Evolutionary conservation across 2,329 filamentous ascomycete genomes (phyloP), one percentile per base, ranked within the genome.

Genomic region (Diaporthe sp.): DNA sequence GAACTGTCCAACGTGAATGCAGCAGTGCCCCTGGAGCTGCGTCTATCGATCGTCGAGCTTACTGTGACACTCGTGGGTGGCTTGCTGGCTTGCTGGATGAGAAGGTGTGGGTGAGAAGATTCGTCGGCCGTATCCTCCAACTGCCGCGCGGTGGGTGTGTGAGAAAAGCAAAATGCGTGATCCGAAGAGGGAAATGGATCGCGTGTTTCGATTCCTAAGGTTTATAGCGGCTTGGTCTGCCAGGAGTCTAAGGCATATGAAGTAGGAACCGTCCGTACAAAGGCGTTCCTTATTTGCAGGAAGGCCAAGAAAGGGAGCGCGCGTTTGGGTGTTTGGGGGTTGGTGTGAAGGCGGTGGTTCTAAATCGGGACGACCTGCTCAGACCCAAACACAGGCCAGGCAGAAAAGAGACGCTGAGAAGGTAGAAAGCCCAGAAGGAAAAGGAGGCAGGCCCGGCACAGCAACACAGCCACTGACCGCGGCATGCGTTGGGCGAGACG

Each of bases 401-500:
- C 60, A 64, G 60, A 64, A 19, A 30, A 33, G 17, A 57, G 30
- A 35, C 30, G 28, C 19, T 22, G 7, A 6, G 6, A 2, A 61
- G 28, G 19, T 12, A 7, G 40, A 38, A 9, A 28, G 38, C 30
- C n/a, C 57, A 42, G 69, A 52, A 28, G 22, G 45, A 72, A 64
- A 64, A 54, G 57, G 45, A 64, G 60, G 28, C 45, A 25, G 30
- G 12, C 45, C n/a, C n/a, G n/a, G 35, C 5, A 38, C 35, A 6
- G 38, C n/a, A n/a, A 57, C 70, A 72, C 70, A 64, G 70, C 70
- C 70, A 72, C 70, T 64, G 30, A 5, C 42, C 25, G 47, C 38
- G 30, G 45, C 55, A 64, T 55, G 47, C 47, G 69, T 40, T 55
- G 57, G 30, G 70, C 70, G 45, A 47, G 55, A 64, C 45, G 38